These are phyloP conservation scores for Macrotyloma uniflorum DNA, from an alignment of 306 rosid species.

Conservation along the genomic window DNA sequence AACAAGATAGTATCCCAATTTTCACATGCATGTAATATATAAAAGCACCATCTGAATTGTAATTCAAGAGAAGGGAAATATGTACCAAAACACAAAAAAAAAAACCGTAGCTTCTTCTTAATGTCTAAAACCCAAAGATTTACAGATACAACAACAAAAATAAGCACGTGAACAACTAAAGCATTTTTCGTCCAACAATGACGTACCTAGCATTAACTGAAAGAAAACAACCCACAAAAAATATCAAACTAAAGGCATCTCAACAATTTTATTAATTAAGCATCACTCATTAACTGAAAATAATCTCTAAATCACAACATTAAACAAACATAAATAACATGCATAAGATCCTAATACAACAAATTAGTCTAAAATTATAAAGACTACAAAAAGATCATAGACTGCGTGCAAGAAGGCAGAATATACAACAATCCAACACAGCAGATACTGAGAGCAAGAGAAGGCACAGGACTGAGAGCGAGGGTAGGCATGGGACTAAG, in stretches of 20 bases:
- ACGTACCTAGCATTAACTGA: not conserved
- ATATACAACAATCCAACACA: too few relatives aligned
- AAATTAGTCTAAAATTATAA: not conserved
- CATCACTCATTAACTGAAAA: not conserved
- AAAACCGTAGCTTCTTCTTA: slow-evolving; percentile 1
- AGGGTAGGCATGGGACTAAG: too few relatives aligned
- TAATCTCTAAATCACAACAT: not conserved
- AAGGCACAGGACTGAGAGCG: not conserved
- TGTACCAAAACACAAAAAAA: slow-evolving; percentile 1
- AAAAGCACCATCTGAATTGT: slow-evolving; percentile 30
- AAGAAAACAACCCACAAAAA: slow-evolving; percentile 9
- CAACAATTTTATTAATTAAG: not conserved
- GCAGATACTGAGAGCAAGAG: not conserved
- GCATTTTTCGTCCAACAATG: slow-evolving; percentile 1
- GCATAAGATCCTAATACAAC: not conserved
- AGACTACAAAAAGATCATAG: not conserved
- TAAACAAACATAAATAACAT: not conserved
- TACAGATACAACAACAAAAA: not conserved
- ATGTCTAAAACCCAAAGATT: slow-evolving; percentile 13
- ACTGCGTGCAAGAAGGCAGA: not conserved
- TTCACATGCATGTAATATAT: slow-evolving; percentile 15
- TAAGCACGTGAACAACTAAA: slow-evolving; percentile 8
- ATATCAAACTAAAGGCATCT: slow-evolving; percentile 10
- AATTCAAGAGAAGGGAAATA: slow-evolving; percentile 6
- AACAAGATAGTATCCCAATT: slow-evolving; percentile 13